Base-by-base conservation (phyloP, 2,329 filamentous ascomycete genomes). In the Boeremia lycopersici region DNA sequence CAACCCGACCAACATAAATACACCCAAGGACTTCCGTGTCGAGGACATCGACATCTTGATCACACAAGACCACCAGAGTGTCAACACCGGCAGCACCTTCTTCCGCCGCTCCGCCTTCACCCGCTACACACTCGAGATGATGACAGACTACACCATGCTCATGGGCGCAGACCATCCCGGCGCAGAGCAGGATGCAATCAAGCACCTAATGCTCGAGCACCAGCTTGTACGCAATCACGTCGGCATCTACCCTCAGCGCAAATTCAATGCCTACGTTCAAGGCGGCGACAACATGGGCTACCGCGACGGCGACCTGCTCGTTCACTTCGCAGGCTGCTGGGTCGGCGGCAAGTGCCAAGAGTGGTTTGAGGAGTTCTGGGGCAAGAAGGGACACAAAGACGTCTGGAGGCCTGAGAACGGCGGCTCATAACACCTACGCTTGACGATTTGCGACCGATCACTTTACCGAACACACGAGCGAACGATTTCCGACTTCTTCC, bases 281-380 rank as follows among this genome's bases (percentile, higher is more conserved):
- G 74, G 72, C 11, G 70, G 65, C 35, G 54, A 65, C 33, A 62
- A 70, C 45, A 77, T 76, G 75, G 70, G 70, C 19, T 77, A 74
- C 62, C 61, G 66, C 19, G 70, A 72, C 29, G 75, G 74, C 39
- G 74, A 77, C 50, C 52, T 77, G n/a, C 64, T 73, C 8, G 73
- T 77, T 23, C 75, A 77, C 60, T 65, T 77, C 44, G 75, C 74
- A 0, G 75, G 75, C 15, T 77, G 75, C 59, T 77, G 74, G 75
- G 73, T 75, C 6, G 63, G 62, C 23, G 62, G 66, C 40, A 62
- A 67, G 51, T 77, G 75, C 49, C 57, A 62, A 35, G 43, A 67
- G 38, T 67, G 69, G 62, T 77, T 75, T 61, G 65, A 71, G 25
- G 64, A 74, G 49, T 76, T 68, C 51, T 76, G 74, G 74, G 61